Conservation (phyloP, 2,329 filamentous ascomycete species). For the Fusarium sp. region DNA sequence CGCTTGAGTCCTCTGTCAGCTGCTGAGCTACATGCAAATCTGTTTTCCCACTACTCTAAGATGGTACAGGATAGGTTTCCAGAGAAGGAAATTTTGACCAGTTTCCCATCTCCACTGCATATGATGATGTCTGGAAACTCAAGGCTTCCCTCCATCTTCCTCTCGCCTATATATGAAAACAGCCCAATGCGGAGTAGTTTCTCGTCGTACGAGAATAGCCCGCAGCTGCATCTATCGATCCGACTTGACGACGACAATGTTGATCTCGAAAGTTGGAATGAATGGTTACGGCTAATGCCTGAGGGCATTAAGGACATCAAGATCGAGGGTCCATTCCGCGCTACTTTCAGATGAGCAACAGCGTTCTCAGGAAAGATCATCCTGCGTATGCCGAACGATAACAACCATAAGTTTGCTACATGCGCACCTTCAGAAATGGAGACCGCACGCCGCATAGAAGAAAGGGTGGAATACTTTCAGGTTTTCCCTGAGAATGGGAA, state of each 20-base stretch:
- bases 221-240: constrained; percentile 63
- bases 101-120: constrained; percentile 66
- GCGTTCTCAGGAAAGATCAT: background rate
- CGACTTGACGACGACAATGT: constrained; percentile 63
- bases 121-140: constrained; percentile 67
- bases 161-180: constrained; percentile 62
- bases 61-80: constrained; percentile 63
- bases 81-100: constrained; percentile 60
- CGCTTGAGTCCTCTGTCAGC: constrained; percentile 62
- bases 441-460: constrained; percentile 10
- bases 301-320: constrained; percentile 67
- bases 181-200: constrained; percentile 54
- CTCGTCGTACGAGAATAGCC: constrained; percentile 57
- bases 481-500: constrained; percentile 35
- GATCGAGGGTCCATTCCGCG: constrained; percentile 63
- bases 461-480: constrained; percentile 14
- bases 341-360: constrained; percentile 42
- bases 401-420: background rate
- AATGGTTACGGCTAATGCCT: constrained; percentile 70
- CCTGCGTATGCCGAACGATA: constrained; percentile 12
- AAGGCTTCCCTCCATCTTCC: constrained; percentile 66
- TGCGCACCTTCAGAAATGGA: constrained; percentile 24
- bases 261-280: constrained; percentile 65
- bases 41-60: constrained; percentile 64
- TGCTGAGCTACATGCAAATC: constrained; percentile 65